Percentiles rank a stretch among this genome's conserved stretches.
Evolutionary conservation across 2,329 filamentous ascomycete species (phyloP).

Genomic region (Lecanicillium sp.): DNA sequence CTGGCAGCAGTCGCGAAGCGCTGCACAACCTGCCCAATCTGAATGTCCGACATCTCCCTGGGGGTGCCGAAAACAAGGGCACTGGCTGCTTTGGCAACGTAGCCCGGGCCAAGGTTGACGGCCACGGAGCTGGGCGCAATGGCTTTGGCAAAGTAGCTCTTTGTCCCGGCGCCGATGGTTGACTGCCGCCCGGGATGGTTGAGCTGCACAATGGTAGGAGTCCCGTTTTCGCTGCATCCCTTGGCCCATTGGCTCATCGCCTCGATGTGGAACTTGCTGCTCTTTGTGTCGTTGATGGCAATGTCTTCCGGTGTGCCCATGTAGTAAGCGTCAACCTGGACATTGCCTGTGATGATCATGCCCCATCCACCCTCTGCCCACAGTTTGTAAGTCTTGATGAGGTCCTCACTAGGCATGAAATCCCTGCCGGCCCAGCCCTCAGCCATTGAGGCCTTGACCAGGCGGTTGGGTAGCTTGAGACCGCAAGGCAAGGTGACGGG

Average conservation of each 20-base stretch:
- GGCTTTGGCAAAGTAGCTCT: slow-evolving; percentile 31
- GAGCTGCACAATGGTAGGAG: slow-evolving; percentile 38
- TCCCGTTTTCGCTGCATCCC: slow-evolving; percentile 25
- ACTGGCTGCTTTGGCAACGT: slow-evolving; percentile 27
- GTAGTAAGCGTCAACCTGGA: slow-evolving; percentile 35
- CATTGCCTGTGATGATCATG: slow-evolving; percentile 45
- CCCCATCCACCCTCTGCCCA: slow-evolving; percentile 53
- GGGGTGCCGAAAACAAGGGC: slow-evolving; percentile 46
- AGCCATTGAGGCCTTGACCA: slow-evolving; percentile 47
- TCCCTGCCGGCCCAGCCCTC: slow-evolving; percentile 36
- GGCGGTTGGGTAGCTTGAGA: slow-evolving; percentile 48
- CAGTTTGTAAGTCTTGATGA: slow-evolving; percentile 40
- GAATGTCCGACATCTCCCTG: slow-evolving; percentile 46
- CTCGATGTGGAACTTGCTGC: slow-evolving; percentile 23
- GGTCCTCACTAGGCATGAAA: slow-evolving; percentile 36
- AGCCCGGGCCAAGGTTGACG: slow-evolving; percentile 33
- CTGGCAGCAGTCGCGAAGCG: slow-evolving; percentile 49
- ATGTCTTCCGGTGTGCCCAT: slow-evolving; percentile 31
- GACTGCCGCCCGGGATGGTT: slow-evolving; percentile 44
- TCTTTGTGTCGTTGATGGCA: slow-evolving; percentile 26
- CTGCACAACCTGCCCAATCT: slow-evolving; percentile 47
- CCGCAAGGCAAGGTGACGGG: slow-evolving; percentile 49
- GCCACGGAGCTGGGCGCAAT: slow-evolving; percentile 39
- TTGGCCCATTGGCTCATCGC: slow-evolving; percentile 34
- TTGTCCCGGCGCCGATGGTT: slow-evolving; percentile 30